Conservation (phyloP, 2,329 filamentous ascomycete genomes). For the Juglanconis oblonga region DNA sequence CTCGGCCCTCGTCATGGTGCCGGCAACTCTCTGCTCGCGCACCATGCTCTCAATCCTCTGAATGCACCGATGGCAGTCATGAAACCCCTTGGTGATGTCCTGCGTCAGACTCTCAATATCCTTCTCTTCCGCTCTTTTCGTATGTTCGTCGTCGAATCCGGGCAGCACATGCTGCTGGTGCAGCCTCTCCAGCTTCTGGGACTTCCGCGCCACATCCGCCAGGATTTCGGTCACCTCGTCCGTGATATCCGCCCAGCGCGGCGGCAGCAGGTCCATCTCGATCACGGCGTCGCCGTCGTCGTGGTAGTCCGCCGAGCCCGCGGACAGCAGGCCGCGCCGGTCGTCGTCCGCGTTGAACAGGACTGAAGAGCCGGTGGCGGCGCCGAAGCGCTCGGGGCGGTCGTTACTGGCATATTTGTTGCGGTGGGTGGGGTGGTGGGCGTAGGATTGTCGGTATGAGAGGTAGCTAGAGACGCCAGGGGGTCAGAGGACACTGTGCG, state of each 20-base stretch:
- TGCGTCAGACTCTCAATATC: constrained; percentile 91
- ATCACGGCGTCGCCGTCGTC: constrained; percentile 94
- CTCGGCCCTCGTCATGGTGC: constrained; percentile 74
- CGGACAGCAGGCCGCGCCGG: constrained; percentile 78
- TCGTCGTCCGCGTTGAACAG: constrained; percentile 51
- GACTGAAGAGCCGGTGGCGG: constrained; percentile 47
- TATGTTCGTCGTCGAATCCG: constrained; percentile 92
- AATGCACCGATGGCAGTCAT: constrained; percentile 85
- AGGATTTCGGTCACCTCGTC: constrained; percentile 89
- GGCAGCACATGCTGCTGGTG: constrained; percentile 97
- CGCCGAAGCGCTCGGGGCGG: constrained; percentile 52
- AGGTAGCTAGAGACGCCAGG: constrained; percentile 68
- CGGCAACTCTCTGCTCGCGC: constrained; percentile 70
- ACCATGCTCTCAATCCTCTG: constrained; percentile 86
- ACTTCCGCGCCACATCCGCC: constrained; percentile 75
- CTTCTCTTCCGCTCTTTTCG: constrained; percentile 80
- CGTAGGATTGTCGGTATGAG: constrained; percentile 97
- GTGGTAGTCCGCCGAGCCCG: constrained; percentile 70
- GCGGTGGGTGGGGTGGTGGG: constrained; percentile 89
- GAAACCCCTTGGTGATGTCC: constrained; percentile 83
- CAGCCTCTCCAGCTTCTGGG: constrained; percentile 81
- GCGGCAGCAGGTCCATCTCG: constrained; percentile 95
- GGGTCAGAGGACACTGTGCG: constrained; percentile 11
- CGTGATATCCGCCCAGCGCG: constrained; percentile 91
- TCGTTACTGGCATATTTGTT: constrained; percentile 63